Evolutionary conservation across 2,329 filamentous ascomycete species (phyloP).

Genomic region (Sporothrix globosa): DNA sequence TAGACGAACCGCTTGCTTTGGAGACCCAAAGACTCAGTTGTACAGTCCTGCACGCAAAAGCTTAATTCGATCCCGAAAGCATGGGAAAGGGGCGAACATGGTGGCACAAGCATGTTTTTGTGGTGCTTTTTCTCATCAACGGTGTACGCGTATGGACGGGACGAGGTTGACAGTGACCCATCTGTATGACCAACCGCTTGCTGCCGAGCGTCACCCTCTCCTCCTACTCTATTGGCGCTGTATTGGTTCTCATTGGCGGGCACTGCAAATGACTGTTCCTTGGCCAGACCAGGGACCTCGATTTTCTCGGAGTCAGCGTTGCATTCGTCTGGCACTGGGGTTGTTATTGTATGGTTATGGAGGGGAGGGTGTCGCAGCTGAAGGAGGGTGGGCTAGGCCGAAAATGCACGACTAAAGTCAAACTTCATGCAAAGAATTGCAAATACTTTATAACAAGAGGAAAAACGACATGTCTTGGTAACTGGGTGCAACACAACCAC

Average conservation of each 20-base stretch:
- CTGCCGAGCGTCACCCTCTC: slow-evolving; percentile 18
- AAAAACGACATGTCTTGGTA: neutral
- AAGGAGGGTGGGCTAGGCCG: slow-evolving; percentile 3
- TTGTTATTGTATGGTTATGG: neutral
- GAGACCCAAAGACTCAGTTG: neutral
- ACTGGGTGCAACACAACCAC: neutral
- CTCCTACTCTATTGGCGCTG: neutral
- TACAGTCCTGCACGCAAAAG: neutral
- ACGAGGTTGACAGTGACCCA: neutral
- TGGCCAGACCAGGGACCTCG: neutral
- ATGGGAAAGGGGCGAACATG: slow-evolving; percentile 13
- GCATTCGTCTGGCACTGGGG: slow-evolving; percentile 15
- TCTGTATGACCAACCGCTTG: slow-evolving; percentile 24
- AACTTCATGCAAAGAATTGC: neutral
- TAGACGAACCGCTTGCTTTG: no score
- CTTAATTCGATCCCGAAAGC: slow-evolving; percentile 8
- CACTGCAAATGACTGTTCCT: neutral
- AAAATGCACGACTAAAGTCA: neutral
- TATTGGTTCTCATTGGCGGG: neutral
- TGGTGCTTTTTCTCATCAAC: neutral
- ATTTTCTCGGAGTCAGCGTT: slow-evolving; percentile 21
- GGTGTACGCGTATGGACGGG: slow-evolving; percentile 3
- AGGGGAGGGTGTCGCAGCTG: slow-evolving; percentile 4
- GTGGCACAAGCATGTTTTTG: slow-evolving; percentile 6
- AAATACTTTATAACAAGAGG: neutral